Evolutionary conservation across 805 yeast species (phyloP).

Genomic region (Saitoella complicata): DNA sequence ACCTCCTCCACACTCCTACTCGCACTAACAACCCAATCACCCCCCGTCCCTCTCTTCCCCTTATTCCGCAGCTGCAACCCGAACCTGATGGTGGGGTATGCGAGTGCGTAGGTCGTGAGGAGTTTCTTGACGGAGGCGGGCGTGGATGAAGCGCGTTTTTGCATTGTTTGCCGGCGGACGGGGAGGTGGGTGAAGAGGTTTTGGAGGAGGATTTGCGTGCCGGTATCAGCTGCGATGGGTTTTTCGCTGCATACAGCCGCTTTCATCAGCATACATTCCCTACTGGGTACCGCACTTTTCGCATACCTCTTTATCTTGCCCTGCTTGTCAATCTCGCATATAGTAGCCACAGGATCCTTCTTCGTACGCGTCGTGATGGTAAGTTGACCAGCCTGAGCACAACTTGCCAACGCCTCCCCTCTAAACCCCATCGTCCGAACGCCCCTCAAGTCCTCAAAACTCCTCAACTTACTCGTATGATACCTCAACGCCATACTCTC

Average conservation of each 20-base stretch:
- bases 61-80: conserved; percentile 5
- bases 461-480: conserved; percentile 56
- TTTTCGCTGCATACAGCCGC: conserved; percentile 19
- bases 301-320: conserved; percentile 22
- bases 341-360: conserved; percentile 45
- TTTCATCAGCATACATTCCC: conserved; percentile 25
- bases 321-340: conserved; percentile 38
- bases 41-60: conserved; percentile 1
- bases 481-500: conserved; percentile 60
- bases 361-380: conserved; percentile 50
- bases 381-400: conserved; percentile 51
- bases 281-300: too few species aligned
- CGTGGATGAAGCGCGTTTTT: conserved; percentile 48
- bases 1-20: conserved; percentile 5
- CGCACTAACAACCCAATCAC: conserved; percentile 1
- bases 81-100: conserved; percentile 5
- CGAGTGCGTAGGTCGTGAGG: conserved; percentile 18
- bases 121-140: conserved; percentile 50
- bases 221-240: conserved; percentile 60
- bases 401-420: conserved; percentile 76
- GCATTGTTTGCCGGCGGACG: conserved; percentile 38
- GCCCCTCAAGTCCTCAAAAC: conserved; percentile 47
- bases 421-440: conserved; percentile 67
- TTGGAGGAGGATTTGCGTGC: conserved; percentile 58
- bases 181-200: conserved; percentile 66